Percentiles rank a stretch among this genome's conserved stretches.
These are phyloP conservation scores for Stagonosporopsis rhizophila DNA, from an alignment of 2,329 filamentous ascomycete species.

Conservation along the genomic window DNA sequence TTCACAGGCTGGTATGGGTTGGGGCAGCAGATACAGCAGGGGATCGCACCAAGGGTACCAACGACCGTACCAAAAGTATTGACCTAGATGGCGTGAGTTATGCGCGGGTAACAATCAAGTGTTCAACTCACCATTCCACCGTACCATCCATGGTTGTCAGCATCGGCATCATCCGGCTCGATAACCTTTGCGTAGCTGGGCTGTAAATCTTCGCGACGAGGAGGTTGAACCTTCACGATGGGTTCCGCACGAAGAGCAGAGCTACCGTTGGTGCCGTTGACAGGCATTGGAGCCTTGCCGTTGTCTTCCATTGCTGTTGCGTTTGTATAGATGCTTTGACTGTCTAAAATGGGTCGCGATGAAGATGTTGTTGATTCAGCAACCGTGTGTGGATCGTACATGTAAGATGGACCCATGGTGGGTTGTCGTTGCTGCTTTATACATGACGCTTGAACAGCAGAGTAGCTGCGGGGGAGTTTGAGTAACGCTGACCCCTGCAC, in stretches of 20 bases:
- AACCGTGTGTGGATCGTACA: slow-evolving; percentile 20
- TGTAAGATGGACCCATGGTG: slow-evolving; percentile 19
- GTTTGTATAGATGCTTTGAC: slow-evolving; percentile 17
- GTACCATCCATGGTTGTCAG: slow-evolving; percentile 84
- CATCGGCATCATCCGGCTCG: slow-evolving; percentile 69
- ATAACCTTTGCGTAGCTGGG: slow-evolving; percentile 76
- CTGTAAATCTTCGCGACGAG: slow-evolving; percentile 83
- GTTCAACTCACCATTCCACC: slow-evolving; percentile 66
- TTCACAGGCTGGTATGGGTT: slow-evolving; percentile 94
- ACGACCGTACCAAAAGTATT: slow-evolving; percentile 76
- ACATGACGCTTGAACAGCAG: slow-evolving; percentile 21
- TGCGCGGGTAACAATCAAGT: not conserved
- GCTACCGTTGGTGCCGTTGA: slow-evolving; percentile 25
- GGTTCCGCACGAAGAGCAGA: slow-evolving; percentile 32
- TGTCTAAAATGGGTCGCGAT: slow-evolving; percentile 31
- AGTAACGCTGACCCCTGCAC: slow-evolving; percentile 11
- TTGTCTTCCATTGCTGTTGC: slow-evolving; percentile 42
- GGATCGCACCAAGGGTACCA: slow-evolving; percentile 83
- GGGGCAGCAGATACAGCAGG: slow-evolving; percentile 89
- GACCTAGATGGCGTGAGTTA: slow-evolving; percentile 55
- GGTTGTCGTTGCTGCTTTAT: slow-evolving; percentile 26
- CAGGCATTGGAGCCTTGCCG: slow-evolving; percentile 48
- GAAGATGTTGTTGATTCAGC: slow-evolving; percentile 37
- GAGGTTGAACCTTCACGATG: slow-evolving; percentile 73
- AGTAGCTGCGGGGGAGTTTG: slow-evolving; percentile 31